Evolutionary conservation across 176 grass and related monocot species (phyloP), one percentile per base, ranked within the genome.

Genomic region (Rhynchospora tenuis): DNA sequence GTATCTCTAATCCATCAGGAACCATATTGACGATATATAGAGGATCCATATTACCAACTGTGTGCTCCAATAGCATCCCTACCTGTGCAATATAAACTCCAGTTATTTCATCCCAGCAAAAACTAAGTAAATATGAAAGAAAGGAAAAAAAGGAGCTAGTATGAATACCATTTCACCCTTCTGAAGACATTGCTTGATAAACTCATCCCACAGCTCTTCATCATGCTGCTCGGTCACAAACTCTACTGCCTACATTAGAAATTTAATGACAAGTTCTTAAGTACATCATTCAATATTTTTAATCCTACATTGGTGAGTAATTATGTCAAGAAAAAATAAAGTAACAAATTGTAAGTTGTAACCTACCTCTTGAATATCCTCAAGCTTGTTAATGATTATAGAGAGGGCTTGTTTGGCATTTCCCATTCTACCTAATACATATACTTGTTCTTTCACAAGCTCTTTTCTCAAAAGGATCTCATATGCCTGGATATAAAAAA

Each of bases 1-100:
- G 96, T 88, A 99, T 99, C 88, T 99, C 96, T 83, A 99, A 78
- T 74, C 96, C 93, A 95, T 95, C 88, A 82, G 96, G 96, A 83
- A 99, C 96, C 80, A 95, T 89, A 86, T 75, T 93, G 81, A 99
- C 96, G 63, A 99, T 99, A 85, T 93, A 99, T 9, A 99, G 83
- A 81, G 96, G 96, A 56, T 99, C 96, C 73, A 99, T 90, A 91
- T 99, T 93, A 81, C 96, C 96, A 77, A 99, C 89, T 26, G 96
- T 99, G 86, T 99, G 93, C 86, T 99, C 96, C 91, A 99, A 85
- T 60, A 99, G 80, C 89, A 92, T 99, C 72, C 96, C 96, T 28
- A 99, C 93, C 96, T 99, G 93, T 65, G 81, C 85, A 90, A 81
- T 65, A 63, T 54, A 81, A 59, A 62, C 22, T 47, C 55, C 22